A percentile compares a stretch with the other conserved stretches of the same genome.
These are phyloP conservation scores for Ochetophila trinervis DNA, from an alignment of 306 rosid genomes.

Conservation along the genomic window DNA sequence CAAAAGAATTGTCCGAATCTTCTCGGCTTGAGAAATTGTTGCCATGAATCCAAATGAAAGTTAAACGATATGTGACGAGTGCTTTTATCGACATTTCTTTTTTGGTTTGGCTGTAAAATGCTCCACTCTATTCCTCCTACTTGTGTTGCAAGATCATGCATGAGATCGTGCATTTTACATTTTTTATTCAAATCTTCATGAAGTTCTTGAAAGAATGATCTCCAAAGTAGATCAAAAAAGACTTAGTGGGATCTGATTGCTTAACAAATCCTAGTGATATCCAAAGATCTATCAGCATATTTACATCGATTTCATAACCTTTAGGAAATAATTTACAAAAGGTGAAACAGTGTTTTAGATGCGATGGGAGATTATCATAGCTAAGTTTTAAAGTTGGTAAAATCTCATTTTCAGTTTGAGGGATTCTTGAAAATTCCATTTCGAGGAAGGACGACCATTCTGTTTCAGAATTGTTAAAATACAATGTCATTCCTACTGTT, in stretches of 20 bases:
- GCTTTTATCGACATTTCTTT: neutral
- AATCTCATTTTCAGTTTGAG: conserved; percentile 25
- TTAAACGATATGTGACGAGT: conserved; percentile 11
- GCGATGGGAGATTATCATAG: conserved; percentile 26
- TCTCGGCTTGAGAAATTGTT: neutral
- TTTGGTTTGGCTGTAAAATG: neutral
- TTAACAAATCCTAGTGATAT: conserved; percentile 36
- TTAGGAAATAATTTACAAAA: conserved; percentile 40
- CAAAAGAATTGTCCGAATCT: neutral
- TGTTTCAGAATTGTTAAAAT: conserved; percentile 11
- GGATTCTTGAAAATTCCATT: conserved; percentile 24
- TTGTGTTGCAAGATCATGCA: conserved; percentile 33
- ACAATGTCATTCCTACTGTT: conserved; percentile 30
- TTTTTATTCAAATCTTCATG: neutral
- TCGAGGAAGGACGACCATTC: conserved; percentile 32
- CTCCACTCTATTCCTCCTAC: conserved; percentile 13
- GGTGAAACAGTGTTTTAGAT: conserved; percentile 33
- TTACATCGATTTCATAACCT: conserved; percentile 15
- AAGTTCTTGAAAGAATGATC: conserved; percentile 35
- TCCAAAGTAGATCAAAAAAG: conserved; percentile 23
- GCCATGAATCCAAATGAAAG: neutral
- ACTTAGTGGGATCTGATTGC: conserved; percentile 2
- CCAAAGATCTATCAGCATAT: conserved; percentile 33
- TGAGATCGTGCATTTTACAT: conserved; percentile 27
- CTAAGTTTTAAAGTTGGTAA: conserved; percentile 19